Evolutionary conservation across 1,284 basidiomycete genomes (phyloP).

Genomic region (Microbotryum lychnidis-dioicae): DNA sequence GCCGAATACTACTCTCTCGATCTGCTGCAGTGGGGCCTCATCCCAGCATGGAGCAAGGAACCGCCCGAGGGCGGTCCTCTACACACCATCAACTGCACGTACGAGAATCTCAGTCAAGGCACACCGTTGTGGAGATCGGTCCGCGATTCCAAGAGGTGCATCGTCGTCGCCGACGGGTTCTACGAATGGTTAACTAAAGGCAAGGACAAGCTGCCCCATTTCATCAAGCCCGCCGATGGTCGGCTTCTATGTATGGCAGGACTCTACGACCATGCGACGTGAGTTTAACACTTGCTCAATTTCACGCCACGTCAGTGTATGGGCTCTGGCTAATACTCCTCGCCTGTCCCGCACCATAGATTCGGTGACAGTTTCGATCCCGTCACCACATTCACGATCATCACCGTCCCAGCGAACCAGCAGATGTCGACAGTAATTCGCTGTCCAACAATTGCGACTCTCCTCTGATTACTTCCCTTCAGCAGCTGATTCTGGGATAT

Average conservation of each 20-base stretch:
- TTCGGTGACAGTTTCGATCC: conserved; percentile 51
- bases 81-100: conserved; percentile 81
- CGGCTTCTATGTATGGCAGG: conserved; percentile 78
- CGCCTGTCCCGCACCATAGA: conserved; percentile 29
- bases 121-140: conserved; percentile 17
- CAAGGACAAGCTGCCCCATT: conserved; percentile 63
- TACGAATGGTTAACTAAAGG: conserved; percentile 85
- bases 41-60: conserved; percentile 71
- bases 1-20: conserved; percentile 45
- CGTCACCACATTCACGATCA: conserved; percentile 76
- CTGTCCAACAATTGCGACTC: no score
- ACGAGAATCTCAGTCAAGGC: conserved; percentile 67
- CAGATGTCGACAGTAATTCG: conserved; percentile 33
- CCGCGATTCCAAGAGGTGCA: conserved; percentile 56
- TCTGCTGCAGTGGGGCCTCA: conserved; percentile 83
- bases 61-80: conserved; percentile 51
- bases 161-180: conserved; percentile 76
- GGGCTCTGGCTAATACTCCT: conserved; percentile 22
- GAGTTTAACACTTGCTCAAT: not conserved
- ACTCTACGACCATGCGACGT: conserved; percentile 64
- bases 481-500: conserved; percentile 53
- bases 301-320: not conserved
- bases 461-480: conserved; percentile 46
- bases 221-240: conserved; percentile 57
- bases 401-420: conserved; percentile 56